Percentiles rank a stretch among this genome's conserved stretches.
Conservation (phyloP, 2,329 filamentous ascomycete genomes). For the Didymellaceae sp. region DNA sequence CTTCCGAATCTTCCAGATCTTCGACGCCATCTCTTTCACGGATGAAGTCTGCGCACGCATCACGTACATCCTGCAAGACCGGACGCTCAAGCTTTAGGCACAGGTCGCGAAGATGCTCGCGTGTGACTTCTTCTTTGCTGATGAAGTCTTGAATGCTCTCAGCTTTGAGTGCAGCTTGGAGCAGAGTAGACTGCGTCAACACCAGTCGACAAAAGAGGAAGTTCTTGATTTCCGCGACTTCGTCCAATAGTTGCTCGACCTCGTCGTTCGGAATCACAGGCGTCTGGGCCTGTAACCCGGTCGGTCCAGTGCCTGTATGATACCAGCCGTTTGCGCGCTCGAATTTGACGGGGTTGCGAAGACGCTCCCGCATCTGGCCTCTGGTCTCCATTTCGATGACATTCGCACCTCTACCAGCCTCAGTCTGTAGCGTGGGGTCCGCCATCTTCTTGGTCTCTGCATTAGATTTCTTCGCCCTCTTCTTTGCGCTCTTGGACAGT, state of each 20-base stretch:
- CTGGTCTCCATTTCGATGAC: conserved; percentile 54
- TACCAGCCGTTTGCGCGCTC: conserved; percentile 43
- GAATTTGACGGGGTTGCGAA: conserved; percentile 51
- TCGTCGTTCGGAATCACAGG: conserved; percentile 53
- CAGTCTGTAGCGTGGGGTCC: conserved; percentile 21
- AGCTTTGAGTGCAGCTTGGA: conserved; percentile 54
- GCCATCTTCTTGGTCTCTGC: conserved; percentile 28
- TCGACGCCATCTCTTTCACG: conserved; percentile 50
- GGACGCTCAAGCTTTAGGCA: conserved; percentile 58
- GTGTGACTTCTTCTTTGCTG: conserved; percentile 50
- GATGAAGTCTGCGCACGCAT: conserved; percentile 59
- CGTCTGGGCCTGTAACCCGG: conserved; percentile 41
- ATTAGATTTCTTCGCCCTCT: conserved; percentile 43
- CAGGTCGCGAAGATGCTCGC: conserved; percentile 55
- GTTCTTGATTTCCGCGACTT: conserved; percentile 59
- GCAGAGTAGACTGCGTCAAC: conserved; percentile 54
- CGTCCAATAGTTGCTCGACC: conserved; percentile 51
- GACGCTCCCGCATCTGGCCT: conserved; percentile 49
- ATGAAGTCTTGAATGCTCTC: conserved; percentile 56
- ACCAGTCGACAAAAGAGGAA: conserved; percentile 58
- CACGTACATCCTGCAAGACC: conserved; percentile 57
- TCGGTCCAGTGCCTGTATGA: conserved; percentile 43
- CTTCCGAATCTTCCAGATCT: conserved; percentile 35
- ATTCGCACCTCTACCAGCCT: conserved; percentile 35
- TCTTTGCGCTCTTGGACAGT: conserved; percentile 39